Evolutionary conservation across 2,329 filamentous ascomycete species (phyloP).

Genomic region (Cladophialophora carrionii): DNA sequence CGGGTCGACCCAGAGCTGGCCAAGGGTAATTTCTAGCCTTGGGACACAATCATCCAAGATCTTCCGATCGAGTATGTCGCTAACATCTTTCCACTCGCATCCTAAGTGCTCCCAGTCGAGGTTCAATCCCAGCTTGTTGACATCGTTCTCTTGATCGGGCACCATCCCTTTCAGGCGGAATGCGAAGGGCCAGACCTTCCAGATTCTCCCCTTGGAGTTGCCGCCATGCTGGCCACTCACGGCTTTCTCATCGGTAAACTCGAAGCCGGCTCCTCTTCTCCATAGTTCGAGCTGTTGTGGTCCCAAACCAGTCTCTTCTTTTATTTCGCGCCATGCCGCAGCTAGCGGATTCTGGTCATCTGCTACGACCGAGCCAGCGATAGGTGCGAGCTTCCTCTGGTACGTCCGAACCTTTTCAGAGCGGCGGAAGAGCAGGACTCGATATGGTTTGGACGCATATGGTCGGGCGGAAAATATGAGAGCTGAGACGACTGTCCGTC

Average conservation of each 20-base stretch:
- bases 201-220: conserved; percentile 41
- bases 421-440: conserved; percentile 65
- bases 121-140: conserved; percentile 53
- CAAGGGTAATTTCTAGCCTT: conserved; percentile 60
- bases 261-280: conserved; percentile 62
- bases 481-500: conserved; percentile 49
- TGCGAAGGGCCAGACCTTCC: conserved; percentile 67
- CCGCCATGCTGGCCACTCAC: conserved; percentile 37
- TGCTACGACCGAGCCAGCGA: conserved; percentile 64
- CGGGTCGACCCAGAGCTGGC: conserved; percentile 63
- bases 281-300: conserved; percentile 54
- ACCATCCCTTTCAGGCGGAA: conserved; percentile 42
- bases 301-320: conserved; percentile 64
- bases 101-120: conserved; percentile 67
- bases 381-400: conserved; percentile 62
- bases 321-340: conserved; percentile 65
- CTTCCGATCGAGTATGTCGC: conserved; percentile 45
- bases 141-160: conserved; percentile 40
- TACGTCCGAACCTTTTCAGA: conserved; percentile 65
- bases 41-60: conserved; percentile 60
- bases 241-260: conserved; percentile 58
- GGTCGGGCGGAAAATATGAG: conserved; percentile 47
- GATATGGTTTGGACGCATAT: conserved; percentile 35
- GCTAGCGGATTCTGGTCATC: conserved; percentile 57
- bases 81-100: conserved; percentile 62